Conservation (phyloP, 768 basidiomycete species). For the Amanita subjunquillea region DNA sequence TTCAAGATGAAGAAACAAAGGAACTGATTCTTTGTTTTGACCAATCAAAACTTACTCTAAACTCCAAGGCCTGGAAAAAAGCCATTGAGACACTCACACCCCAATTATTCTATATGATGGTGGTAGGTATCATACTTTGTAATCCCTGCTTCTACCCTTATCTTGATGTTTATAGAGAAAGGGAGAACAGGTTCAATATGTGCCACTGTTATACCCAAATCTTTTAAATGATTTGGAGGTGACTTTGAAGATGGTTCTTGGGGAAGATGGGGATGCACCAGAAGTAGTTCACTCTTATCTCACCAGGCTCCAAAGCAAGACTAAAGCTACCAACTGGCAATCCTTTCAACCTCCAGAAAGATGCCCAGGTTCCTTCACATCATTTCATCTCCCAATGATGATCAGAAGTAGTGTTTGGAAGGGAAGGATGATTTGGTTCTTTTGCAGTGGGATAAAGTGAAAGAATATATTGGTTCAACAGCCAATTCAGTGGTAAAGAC, state of each 20-base stretch:
- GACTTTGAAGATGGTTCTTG: constrained; percentile 3
- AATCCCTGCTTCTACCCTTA: constrained; percentile 1
- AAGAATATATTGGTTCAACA: too few species aligned
- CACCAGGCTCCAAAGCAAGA: constrained; percentile 5
- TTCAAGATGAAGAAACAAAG: constrained; percentile 7
- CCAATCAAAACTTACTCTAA: constrained; percentile 5
- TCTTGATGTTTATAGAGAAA: constrained; percentile 2
- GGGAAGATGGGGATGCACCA: neutral
- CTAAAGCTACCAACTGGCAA: neutral
- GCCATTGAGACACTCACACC: constrained; percentile 1
- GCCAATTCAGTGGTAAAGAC: too few species aligned
- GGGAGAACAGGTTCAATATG: constrained; percentile 4
- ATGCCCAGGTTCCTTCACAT: too few species aligned
- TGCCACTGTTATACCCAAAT: constrained; percentile 4
- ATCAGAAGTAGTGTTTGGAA: too few species aligned
- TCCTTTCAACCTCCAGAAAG: too few species aligned
- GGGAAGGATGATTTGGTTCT: too few species aligned
- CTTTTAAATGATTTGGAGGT: neutral
- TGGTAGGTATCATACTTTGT: constrained; percentile 5
- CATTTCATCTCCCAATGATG: too few species aligned
- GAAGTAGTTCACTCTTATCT: constrained; percentile 3
- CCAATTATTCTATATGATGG: constrained; percentile 6
- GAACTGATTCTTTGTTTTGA: constrained; percentile 5
- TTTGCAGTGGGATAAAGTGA: too few species aligned
- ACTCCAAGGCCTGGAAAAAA: neutral